Base-by-base conservation (phyloP, 768 basidiomycete genomes). In the Amyloporia xantha region DNA sequence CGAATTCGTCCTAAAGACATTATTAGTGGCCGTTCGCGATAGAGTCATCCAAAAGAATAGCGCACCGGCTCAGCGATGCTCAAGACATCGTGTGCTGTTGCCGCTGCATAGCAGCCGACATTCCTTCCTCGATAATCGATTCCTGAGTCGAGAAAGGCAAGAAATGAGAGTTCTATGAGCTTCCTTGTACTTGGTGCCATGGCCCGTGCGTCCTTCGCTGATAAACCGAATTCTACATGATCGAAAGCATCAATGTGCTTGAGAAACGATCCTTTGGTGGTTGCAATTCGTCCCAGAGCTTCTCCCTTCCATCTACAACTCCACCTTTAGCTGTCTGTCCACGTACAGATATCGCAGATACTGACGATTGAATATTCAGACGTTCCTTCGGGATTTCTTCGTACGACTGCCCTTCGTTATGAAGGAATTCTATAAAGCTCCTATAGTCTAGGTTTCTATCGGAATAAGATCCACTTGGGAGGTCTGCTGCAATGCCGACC, bases 71-170 rank as follows among this genome's bases (percentile, higher is more conserved):
- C 62, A 7, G 62, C 57, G 12, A 66, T 49, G 17, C 56, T 59
- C 25, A 62, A 44, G 3, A 59, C 48, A 42, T 63, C 61, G n/a
- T 53, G 53, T 2, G 45, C 51, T 27, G 57, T 61, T 5, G 64
- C 70, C 2, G 73, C 66, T 9, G 66, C 68, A 52, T 65, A 77
- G 44, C 67, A 68, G 1, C 73, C 73, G 23, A 76, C 68, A 11
- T 68, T 69, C 21, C 63, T 62, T 17, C 65, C 66, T 43, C 75
- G 63, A 50, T 69, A 75, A 52, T 75, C 66, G 35, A 76, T 69
- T 5, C 74, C 75, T 1, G 75, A 73, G 53, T 77, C 75, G 40
- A 71, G 64, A 15, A 77, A 62, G 2, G 70, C 70, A 23, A 69
- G 57, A 55, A 74, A 74, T 1, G 66, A 53, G 17, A 63, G 55